Evolutionary conservation across 441 rosid genomes (phyloP).

Genomic region (Erodium texanum): DNA sequence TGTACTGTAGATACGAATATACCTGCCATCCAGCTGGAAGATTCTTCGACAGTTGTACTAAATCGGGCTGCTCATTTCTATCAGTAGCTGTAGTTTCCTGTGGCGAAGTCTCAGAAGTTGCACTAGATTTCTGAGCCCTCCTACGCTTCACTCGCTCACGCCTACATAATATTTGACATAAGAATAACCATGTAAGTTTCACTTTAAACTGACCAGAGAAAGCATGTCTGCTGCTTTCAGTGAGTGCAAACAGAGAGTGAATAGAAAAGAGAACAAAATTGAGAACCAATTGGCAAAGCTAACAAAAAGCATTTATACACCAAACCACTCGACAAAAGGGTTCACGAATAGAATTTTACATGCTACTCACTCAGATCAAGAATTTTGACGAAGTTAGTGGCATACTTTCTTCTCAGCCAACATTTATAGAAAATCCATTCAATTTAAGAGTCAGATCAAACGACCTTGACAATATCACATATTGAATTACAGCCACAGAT

Average conservation of each 20-base stretch:
- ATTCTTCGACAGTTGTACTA: conserved; percentile 33
- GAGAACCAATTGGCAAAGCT: neutral
- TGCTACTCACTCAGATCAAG: neutral
- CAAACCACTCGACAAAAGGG: neutral
- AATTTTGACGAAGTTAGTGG: neutral
- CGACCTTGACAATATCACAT: neutral
- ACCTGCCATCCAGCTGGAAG: conserved; percentile 77
- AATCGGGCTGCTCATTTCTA: conserved; percentile 35
- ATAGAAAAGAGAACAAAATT: neutral
- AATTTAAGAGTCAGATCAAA: neutral
- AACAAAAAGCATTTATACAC: neutral
- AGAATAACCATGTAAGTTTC: neutral
- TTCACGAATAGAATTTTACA: neutral
- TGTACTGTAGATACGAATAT: neutral
- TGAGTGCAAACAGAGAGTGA: neutral
- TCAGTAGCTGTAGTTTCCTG: conserved; percentile 15
- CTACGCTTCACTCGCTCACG: conserved; percentile 85
- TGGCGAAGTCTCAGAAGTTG: conserved; percentile 22
- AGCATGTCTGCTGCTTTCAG: neutral
- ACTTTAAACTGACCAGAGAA: neutral
- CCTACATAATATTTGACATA: conserved; percentile 31
- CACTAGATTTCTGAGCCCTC: conserved; percentile 50
- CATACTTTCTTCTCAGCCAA: neutral
- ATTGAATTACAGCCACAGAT: neutral
- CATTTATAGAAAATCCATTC: neutral